Evolutionary conservation across 495 filamentous ascomycete genomes (phyloP).

Genomic region (Bacidia rubella): DNA sequence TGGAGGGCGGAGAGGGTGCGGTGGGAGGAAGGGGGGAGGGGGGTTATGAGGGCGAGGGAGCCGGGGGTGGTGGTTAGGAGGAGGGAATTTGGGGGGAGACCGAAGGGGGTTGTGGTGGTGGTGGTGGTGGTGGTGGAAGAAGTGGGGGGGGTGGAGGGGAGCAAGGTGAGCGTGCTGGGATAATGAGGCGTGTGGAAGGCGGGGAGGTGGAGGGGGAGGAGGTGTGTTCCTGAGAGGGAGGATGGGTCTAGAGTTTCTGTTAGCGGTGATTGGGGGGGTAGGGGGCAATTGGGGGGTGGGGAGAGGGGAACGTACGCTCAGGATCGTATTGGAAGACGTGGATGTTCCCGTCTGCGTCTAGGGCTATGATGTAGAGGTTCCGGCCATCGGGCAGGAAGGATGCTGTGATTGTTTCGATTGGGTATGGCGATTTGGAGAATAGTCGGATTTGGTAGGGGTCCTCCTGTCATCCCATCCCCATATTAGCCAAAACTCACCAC

Average conservation of each 20-base stretch:
- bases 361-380: slow-evolving; percentile 67
- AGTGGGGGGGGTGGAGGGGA: slow-evolving; percentile 17
- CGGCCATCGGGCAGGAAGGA: slow-evolving; percentile 83
- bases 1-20: slow-evolving; percentile 72
- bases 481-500: too few relatives aligned
- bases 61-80: slow-evolving; percentile 64
- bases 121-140: slow-evolving; percentile 7
- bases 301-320: slow-evolving; percentile 41
- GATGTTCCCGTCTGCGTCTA: slow-evolving; percentile 73
- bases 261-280: background rate
- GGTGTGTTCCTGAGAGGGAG: slow-evolving; percentile 73
- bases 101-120: background rate
- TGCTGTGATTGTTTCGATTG: slow-evolving; percentile 64
- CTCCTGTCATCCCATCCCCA: slow-evolving; percentile 45
- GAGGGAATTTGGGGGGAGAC: slow-evolving; percentile 35
- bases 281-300: background rate
- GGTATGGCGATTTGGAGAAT: slow-evolving; percentile 68
- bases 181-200: slow-evolving; percentile 61
- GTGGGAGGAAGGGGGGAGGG: slow-evolving; percentile 67
- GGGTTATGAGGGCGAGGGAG: slow-evolving; percentile 58
- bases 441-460: slow-evolving; percentile 90
- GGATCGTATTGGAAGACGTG: slow-evolving; percentile 90
- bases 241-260: slow-evolving; percentile 56
- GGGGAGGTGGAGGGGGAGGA: slow-evolving; percentile 81
- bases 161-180: slow-evolving; percentile 46